Percentiles rank a stretch among this genome's conserved stretches.
Evolutionary conservation across 306 rosid species (phyloP).

Genomic region (Prunus davidiana): DNA sequence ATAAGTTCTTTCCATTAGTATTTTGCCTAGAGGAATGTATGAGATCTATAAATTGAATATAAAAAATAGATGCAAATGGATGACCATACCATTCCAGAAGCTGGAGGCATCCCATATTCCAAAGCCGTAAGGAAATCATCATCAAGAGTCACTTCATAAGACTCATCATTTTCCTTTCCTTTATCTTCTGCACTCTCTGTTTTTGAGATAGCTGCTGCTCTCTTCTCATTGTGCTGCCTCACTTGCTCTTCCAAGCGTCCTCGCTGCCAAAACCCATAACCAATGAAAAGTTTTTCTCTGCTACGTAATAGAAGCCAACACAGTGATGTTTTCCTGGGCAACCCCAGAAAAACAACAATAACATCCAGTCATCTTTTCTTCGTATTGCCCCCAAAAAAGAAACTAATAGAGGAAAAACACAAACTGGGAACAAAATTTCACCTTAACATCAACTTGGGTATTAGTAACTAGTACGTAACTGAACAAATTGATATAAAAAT

Average conservation of each 20-base stretch:
- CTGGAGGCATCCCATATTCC: slow-evolving; percentile 99
- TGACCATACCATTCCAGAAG: slow-evolving; percentile 85
- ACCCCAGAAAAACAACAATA: background rate
- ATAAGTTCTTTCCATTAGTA: slow-evolving; percentile 21
- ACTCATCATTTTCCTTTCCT: slow-evolving; percentile 46
- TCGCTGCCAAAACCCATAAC: slow-evolving; percentile 49
- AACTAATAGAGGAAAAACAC: background rate
- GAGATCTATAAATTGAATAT: background rate
- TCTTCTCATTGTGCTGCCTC: slow-evolving; percentile 80
- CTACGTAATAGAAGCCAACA: background rate
- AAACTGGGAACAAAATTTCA: background rate
- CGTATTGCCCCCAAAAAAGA: background rate
- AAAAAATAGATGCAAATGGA: slow-evolving; percentile 15
- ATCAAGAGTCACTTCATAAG: slow-evolving; percentile 83
- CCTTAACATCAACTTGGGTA: background rate
- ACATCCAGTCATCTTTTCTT: background rate
- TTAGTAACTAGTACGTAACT: background rate
- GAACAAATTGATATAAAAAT: background rate
- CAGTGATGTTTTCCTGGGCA: background rate
- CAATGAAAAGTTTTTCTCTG: slow-evolving; percentile 9
- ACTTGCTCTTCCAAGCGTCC: slow-evolving; percentile 88
- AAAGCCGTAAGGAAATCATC: slow-evolving; percentile 91
- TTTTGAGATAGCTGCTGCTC: slow-evolving; percentile 38
- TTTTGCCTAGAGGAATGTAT: background rate
- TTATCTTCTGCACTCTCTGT: slow-evolving; percentile 32